Evolutionary conservation across 73 alveolate species (phyloP).

Genomic region (Effrenium voratum): DNA sequence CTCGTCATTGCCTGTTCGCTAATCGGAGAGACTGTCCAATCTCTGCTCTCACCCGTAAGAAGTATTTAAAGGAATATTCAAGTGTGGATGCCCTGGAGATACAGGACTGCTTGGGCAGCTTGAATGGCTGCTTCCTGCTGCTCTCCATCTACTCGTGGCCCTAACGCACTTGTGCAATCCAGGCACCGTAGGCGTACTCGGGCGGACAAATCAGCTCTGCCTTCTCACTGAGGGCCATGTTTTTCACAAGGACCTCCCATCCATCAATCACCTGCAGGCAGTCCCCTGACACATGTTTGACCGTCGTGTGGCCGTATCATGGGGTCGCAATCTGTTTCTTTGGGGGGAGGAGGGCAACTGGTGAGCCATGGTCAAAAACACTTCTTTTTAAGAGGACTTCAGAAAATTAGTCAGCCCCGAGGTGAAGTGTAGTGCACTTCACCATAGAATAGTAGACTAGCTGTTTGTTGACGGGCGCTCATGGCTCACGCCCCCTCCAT

Average conservation of each 20-base stretch:
- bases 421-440: no score
- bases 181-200: slow-evolving; percentile 63
- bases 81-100: no score
- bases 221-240: slow-evolving; percentile 70
- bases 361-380: neutral
- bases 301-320: neutral
- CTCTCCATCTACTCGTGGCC: no score
- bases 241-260: slow-evolving; percentile 54
- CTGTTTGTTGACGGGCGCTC: neutral
- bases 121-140: no score
- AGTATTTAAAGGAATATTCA: no score
- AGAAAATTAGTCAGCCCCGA: no score
- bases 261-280: slow-evolving; percentile 46
- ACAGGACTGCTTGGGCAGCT: no score
- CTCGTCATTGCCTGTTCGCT: no score
- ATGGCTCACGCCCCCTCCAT: neutral
- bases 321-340: no score
- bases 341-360: neutral
- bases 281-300: neutral
- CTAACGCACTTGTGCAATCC: neutral
- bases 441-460: neutral
- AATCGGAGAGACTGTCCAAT: no score
- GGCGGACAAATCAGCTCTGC: slow-evolving; percentile 87
- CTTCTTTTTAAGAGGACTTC: no score
- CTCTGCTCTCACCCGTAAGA: no score